Conservation (phyloP, 1,284 basidiomycete genomes). For the Apiotrichum gracile region DNA sequence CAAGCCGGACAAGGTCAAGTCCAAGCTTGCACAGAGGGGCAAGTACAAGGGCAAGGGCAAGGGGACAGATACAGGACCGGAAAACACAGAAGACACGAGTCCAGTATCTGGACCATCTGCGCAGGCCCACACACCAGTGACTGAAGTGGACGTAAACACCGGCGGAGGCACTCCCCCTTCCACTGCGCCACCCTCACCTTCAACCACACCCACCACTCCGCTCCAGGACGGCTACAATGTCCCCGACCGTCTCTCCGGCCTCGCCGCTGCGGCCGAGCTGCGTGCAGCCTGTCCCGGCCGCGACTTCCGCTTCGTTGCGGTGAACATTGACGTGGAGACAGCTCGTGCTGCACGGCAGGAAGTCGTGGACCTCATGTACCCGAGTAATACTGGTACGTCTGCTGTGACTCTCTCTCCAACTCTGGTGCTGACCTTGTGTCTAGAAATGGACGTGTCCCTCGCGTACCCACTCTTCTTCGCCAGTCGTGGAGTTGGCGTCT, state of each 20-base stretch:
- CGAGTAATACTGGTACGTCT: conserved; percentile 55
- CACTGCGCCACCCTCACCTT: too few species aligned
- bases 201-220: not conserved
- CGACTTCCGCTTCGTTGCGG: conserved; percentile 84
- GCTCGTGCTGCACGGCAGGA: conserved; percentile 45
- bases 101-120: too few species aligned
- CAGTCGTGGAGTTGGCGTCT: conserved; percentile 57
- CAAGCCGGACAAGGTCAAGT: not conserved
- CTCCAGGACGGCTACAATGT: conserved; percentile 52
- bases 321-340: conserved; percentile 71
- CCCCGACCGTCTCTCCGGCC: conserved; percentile 80
- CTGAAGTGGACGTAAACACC: not conserved
- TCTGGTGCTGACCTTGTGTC: conserved; percentile 9
- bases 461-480: conserved; percentile 91
- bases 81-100: too few species aligned
- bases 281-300: conserved; percentile 63
- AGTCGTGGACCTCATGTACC: conserved; percentile 73
- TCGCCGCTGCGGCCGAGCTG: conserved; percentile 71
- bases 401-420: not conserved
- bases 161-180: not conserved
- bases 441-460: conserved; percentile 90
- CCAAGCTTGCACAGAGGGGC: not conserved
- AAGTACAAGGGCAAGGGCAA: conserved; percentile 6
- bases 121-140: too few species aligned
- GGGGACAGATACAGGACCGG: not conserved